Evolutionary conservation across 768 basidiomycete species (phyloP).

Genomic region (Strobilomyces echinocephalus): DNA sequence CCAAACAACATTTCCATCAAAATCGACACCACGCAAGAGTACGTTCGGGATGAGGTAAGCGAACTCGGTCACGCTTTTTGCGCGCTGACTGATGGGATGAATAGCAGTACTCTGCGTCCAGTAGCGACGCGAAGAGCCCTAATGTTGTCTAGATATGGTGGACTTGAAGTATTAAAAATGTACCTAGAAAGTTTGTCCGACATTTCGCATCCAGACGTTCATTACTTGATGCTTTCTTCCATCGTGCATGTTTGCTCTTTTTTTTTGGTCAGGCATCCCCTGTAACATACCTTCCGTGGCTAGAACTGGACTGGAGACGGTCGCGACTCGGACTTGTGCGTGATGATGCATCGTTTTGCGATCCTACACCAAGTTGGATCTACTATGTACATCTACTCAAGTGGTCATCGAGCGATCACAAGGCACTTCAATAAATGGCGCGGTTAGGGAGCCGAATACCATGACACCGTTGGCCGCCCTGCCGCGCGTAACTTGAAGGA

Average conservation of each 20-base stretch:
- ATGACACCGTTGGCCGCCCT: too few relatives aligned
- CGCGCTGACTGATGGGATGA: not conserved
- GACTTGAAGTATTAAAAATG: not conserved
- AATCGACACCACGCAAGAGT: constrained; percentile 61
- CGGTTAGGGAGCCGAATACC: too few relatives aligned
- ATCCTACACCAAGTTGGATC: not conserved
- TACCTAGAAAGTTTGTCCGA: constrained; percentile 1
- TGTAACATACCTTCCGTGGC: constrained; percentile 18
- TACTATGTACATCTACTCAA: not conserved
- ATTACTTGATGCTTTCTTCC: not conserved
- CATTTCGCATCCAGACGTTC: constrained; percentile 1
- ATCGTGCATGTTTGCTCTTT: not conserved
- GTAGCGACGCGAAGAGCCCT: constrained; percentile 16
- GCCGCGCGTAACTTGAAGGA: not conserved
- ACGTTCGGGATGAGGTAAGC: constrained; percentile 39
- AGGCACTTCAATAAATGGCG: not conserved
- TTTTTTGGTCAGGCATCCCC: constrained; percentile 3
- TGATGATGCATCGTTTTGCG: not conserved
- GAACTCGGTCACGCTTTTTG: too few relatives aligned
- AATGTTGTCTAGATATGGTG: constrained; percentile 15
- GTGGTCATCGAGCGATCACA: not conserved
- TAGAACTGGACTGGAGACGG: constrained; percentile 16
- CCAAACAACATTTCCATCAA: constrained; percentile 61
- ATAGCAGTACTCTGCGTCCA: constrained; percentile 21
- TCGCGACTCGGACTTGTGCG: constrained; percentile 5